phyloP scores from a whole-genome alignment of 2,329 filamentous ascomycete species.

The Cylindrodendrum hubeiense region DNA sequence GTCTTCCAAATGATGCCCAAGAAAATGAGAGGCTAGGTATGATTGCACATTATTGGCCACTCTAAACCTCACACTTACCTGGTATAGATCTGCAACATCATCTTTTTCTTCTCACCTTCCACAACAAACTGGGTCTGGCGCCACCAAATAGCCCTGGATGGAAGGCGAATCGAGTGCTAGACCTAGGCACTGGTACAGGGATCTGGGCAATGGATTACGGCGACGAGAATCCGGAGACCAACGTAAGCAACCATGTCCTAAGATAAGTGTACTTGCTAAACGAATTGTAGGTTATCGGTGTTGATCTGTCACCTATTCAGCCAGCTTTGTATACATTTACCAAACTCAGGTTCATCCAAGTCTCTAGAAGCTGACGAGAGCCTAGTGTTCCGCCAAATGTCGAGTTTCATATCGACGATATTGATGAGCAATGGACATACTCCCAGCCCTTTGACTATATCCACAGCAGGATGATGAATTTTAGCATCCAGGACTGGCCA shows the following conservation, averaged over 20 bases:
- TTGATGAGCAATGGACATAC: slow-evolving; percentile 33
- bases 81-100: slow-evolving; percentile 21
- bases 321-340: slow-evolving; percentile 22
- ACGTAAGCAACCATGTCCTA: background rate
- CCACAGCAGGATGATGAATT: slow-evolving; percentile 35
- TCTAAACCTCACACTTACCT: background rate
- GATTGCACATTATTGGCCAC: background rate
- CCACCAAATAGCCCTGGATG: slow-evolving; percentile 10
- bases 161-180: background rate
- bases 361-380: background rate
- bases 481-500: slow-evolving; percentile 19
- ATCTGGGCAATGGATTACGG: slow-evolving; percentile 26
- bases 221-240: slow-evolving; percentile 28
- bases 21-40: slow-evolving; percentile 13
- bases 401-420: slow-evolving; percentile 30
- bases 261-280: too few relatives aligned
- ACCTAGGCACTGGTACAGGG: slow-evolving; percentile 17
- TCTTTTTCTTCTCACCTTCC: slow-evolving; percentile 15
- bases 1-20: slow-evolving; percentile 5
- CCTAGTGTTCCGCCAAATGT: slow-evolving; percentile 31
- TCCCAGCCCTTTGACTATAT: slow-evolving; percentile 33
- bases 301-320: slow-evolving; percentile 34
- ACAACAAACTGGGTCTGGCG: slow-evolving; percentile 17
- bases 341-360: too few relatives aligned
- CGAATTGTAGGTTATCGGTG: slow-evolving; percentile 15